Evolutionary conservation across 2,329 filamentous ascomycete genomes (phyloP).

Genomic region (Geosmithia putterillii): DNA sequence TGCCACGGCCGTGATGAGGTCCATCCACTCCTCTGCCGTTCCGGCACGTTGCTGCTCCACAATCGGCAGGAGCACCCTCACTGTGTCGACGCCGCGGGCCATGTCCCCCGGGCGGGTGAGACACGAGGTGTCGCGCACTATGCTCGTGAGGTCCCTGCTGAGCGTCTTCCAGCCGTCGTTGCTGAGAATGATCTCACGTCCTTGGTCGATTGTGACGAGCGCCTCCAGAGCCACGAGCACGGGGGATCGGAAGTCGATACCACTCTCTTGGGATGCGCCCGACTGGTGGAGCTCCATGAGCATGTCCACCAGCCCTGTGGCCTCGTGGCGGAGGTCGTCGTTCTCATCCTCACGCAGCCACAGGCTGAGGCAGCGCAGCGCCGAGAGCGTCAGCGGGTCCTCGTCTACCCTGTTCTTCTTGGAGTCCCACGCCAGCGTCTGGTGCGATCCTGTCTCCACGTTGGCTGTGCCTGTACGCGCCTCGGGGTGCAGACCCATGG

Average conservation of each 20-base stretch:
- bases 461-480: conserved; percentile 32
- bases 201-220: conserved; percentile 34
- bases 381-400: conserved; percentile 48
- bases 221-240: conserved; percentile 49
- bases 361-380: conserved; percentile 43
- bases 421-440: conserved; percentile 47
- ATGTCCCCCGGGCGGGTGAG: conserved; percentile 15
- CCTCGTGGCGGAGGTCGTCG: conserved; percentile 41
- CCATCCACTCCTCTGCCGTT: conserved; percentile 44
- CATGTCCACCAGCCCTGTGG: conserved; percentile 48
- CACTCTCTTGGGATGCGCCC: conserved; percentile 13
- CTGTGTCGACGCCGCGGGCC: conserved; percentile 39
- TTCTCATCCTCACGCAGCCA: conserved; percentile 63
- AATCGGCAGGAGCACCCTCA: conserved; percentile 40
- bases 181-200: conserved; percentile 31
- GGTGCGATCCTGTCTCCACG: conserved; percentile 29
- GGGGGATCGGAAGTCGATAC: conserved; percentile 42
- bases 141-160: conserved; percentile 32
- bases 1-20: conserved; percentile 36
- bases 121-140: conserved; percentile 27
- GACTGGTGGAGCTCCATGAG: conserved; percentile 47
- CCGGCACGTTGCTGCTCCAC: conserved; percentile 31
- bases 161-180: conserved; percentile 43
- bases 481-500: conserved; percentile 46
- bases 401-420: conserved; percentile 30